These are phyloP conservation scores for Petrea volubilis DNA, from an alignment of 257 asterid species.

Conservation along the genomic window DNA sequence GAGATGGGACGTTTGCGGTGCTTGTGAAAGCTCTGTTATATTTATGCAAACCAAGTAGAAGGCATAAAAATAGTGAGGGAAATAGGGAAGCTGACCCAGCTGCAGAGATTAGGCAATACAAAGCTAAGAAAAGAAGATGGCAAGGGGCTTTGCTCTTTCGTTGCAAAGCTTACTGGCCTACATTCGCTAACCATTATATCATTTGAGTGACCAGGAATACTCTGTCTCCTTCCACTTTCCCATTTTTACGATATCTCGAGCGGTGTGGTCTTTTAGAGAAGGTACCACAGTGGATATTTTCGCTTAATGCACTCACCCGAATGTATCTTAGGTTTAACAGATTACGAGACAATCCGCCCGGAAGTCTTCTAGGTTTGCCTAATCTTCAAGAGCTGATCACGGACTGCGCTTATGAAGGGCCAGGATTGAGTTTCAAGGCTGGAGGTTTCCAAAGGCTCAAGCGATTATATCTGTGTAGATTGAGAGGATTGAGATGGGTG, in stretches of 20 bases:
- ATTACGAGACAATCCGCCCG: slow-evolving; percentile 2
- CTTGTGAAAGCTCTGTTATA: not conserved
- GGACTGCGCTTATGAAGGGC: slow-evolving; percentile 4
- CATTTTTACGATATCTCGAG: not conserved
- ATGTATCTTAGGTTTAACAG: not conserved
- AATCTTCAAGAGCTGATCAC: not conserved
- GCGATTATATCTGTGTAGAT: not conserved
- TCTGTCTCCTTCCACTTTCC: not conserved
- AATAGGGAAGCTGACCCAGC: slow-evolving; percentile 19
- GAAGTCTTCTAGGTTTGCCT: slow-evolving; percentile 20
- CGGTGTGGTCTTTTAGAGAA: not conserved
- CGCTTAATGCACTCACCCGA: not conserved
- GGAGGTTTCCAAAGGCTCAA: slow-evolving; percentile 18
- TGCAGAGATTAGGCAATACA: slow-evolving; percentile 11
- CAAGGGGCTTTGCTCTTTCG: slow-evolving; percentile 26
- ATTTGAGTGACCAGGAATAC: not conserved
- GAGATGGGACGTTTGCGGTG: slow-evolving; percentile 3
- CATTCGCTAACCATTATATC: not conserved
- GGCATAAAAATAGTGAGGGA: not conserved
- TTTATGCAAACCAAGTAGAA: not conserved
- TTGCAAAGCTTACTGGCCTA: slow-evolving; percentile 21
- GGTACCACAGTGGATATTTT: slow-evolving; percentile 26
- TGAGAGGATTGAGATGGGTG: slow-evolving; percentile 7
- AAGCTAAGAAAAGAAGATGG: slow-evolving; percentile 28
- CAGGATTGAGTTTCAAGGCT: slow-evolving; percentile 16